Conservation (phyloP, 345 rosid species). For the Rhodomyrtus tomentosa region DNA sequence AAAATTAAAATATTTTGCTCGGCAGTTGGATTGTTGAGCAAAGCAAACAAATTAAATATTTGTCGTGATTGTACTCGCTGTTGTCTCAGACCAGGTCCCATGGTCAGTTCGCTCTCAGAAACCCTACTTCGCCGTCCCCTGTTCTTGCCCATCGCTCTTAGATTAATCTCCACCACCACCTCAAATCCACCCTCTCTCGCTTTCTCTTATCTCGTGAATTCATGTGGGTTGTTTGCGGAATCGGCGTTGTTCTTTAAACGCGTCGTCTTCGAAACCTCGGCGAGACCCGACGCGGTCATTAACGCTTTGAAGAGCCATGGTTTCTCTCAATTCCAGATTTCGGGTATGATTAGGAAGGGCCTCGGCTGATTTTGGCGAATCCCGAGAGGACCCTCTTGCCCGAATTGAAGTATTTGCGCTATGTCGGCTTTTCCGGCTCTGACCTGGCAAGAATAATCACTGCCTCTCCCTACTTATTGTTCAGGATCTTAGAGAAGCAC, state of each 20-base stretch:
- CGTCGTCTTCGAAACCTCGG: slow-evolving; percentile 1
- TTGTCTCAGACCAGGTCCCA: neutral
- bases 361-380: neutral
- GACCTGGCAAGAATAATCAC: too few species aligned
- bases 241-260: neutral
- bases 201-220: neutral
- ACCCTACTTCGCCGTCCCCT: neutral
- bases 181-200: neutral
- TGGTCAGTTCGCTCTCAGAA: neutral
- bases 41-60: too few species aligned
- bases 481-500: slow-evolving; percentile 12
- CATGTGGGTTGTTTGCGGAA: neutral
- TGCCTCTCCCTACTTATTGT: too few species aligned
- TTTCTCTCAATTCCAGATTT: slow-evolving; percentile 14
- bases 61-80: neutral
- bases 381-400: too few species aligned
- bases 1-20: too few species aligned
- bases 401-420: too few species aligned
- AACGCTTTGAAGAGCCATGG: slow-evolving; percentile 6
- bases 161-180: neutral
- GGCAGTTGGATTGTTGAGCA: too few species aligned
- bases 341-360: slow-evolving; percentile 1
- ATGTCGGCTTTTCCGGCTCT: too few species aligned
- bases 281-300: slow-evolving; percentile 5
- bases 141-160: neutral